Conservation (phyloP, 306 rosid species). For the Cucurbita moschata region DNA sequence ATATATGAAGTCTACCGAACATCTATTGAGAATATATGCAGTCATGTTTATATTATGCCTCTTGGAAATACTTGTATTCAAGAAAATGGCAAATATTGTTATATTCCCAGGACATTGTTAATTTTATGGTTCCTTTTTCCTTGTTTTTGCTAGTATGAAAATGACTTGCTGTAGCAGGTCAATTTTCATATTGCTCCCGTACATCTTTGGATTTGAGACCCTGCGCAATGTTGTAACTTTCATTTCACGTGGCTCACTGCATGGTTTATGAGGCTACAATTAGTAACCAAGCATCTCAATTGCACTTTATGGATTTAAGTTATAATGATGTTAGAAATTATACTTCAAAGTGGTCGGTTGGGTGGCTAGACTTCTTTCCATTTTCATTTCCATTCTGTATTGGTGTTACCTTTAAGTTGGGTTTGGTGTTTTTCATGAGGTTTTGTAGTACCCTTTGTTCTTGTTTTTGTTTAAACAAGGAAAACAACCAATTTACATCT, state of each 20-base stretch:
- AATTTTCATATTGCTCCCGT: neutral
- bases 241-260: neutral
- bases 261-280: neutral
- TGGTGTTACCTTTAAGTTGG: neutral
- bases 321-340: neutral
- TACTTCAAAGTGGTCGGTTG: neutral
- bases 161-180: neutral
- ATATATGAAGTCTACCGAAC: neutral
- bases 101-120: neutral
- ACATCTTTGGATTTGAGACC: too few species aligned
- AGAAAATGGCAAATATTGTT: neutral
- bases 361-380: neutral
- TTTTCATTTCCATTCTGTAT: neutral
- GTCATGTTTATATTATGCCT: neutral
- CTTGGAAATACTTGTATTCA: neutral
- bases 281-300: neutral
- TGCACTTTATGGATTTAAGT: neutral
- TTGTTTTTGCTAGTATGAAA: neutral
- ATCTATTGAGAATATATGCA: neutral
- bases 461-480: neutral
- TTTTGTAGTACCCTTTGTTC: neutral
- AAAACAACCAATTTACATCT: neutral
- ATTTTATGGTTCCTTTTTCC: neutral
- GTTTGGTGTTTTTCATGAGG: neutral
- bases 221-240: neutral